These are phyloP conservation scores for Candida easanensis DNA, from an alignment of 805 yeast genomes.

Conservation along the genomic window DNA sequence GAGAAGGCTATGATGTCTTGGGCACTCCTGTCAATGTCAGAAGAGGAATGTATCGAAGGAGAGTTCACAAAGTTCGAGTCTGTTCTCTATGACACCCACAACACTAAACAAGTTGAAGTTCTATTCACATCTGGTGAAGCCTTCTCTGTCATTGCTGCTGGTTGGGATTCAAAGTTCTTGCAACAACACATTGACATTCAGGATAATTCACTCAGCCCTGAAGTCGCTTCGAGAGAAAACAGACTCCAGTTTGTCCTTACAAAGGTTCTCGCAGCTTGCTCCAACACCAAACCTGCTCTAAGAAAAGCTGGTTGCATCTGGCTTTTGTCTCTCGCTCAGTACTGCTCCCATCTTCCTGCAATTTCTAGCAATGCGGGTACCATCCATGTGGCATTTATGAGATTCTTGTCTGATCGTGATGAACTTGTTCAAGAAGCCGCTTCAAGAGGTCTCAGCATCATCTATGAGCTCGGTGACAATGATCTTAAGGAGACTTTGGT, in stretches of 20 bases:
- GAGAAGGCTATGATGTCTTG: constrained; percentile 58
- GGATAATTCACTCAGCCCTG: constrained; percentile 23
- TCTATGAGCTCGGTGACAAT: constrained; percentile 72
- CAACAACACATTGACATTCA: constrained; percentile 53
- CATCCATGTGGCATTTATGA: constrained; percentile 74
- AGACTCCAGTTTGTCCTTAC: constrained; percentile 37
- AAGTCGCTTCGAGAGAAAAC: constrained; percentile 10
- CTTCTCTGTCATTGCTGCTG: constrained; percentile 63
- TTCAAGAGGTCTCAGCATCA: constrained; percentile 77
- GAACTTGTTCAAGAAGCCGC: constrained; percentile 92
- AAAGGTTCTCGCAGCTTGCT: constrained; percentile 49
- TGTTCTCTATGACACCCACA: constrained; percentile 55
- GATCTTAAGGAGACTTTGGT: constrained; percentile 72
- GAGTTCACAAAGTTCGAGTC: constrained; percentile 30
- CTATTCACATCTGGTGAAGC: constrained; percentile 85
- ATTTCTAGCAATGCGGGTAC: constrained; percentile 46
- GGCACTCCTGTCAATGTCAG: constrained; percentile 49
- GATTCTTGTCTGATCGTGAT: constrained; percentile 75
- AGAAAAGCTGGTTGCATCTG: constrained; percentile 81
- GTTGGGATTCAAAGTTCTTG: constrained; percentile 68
- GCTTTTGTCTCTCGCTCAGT: constrained; percentile 78
- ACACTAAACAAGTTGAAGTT: constrained; percentile 70
- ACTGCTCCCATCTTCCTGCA: constrained; percentile 49
- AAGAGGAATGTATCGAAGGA: constrained; percentile 24
- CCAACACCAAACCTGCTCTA: constrained; percentile 67